Base-by-base conservation (phyloP, 2,329 filamentous ascomycete genomes). In the Aspergillus calidoustus region DNA sequence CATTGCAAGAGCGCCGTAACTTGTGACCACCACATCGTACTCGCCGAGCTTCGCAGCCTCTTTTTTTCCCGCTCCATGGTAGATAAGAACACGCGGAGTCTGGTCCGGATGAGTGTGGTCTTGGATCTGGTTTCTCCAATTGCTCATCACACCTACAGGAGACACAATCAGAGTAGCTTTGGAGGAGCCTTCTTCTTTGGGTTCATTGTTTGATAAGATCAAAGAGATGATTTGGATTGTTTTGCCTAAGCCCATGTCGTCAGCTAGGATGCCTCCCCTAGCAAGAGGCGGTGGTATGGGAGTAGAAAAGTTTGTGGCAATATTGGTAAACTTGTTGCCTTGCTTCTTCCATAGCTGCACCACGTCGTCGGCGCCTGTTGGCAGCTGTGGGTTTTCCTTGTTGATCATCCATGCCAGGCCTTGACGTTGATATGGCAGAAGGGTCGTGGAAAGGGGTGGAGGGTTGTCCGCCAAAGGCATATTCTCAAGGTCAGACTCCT, bases 161-260 rank as follows among this genome's bases (percentile, higher is more conserved):
- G 91, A 88, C 58, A 96, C 82, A 57, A 97, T 93, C 23, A 97
- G 82, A 0, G 92, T 96, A 1, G 88, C 80, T 3, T 87, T 87
- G 2, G 80, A 73, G 0, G 78, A 79, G 6, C 82, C 82, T 4
- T 76, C 69, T 17, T 81, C 81, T 54, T 70, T 74, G 2, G 76
- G 76, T 19, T 72, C 64, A 1, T 75, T 66, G 60, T 88, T 86
- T 2, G 85, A 80, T 66, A 93, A 78, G 59, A 97, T 89, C 41
- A 96, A 79, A 57, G 91, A 91, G 68, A 97, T 94, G 52, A 93
- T 85, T 73, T 96, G 91, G 8, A 97, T 83, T 0, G 93, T 97
- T 79, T 96, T 96, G 25, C 93, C 93, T 5, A 97, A 79, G 3
- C 93, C 93, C 93, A 97, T 97, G 70, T 97, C 93, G 74, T 97